Percentiles rank a stretch among this genome's conserved stretches.
Conservation (phyloP, 805 yeast species). For the Saccharomyces paradoxus region DNA sequence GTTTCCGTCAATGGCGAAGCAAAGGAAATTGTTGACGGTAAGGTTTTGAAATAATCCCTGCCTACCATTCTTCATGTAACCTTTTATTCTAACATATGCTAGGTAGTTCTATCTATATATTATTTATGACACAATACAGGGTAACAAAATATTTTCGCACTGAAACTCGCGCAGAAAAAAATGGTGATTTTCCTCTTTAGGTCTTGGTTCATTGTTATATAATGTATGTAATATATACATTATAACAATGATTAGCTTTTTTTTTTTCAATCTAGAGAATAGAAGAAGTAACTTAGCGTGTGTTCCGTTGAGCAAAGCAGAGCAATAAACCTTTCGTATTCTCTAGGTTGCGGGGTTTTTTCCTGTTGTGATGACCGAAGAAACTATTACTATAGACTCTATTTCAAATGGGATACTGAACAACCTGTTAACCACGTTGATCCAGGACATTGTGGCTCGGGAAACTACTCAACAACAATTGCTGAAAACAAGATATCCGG, state of each 20-base stretch:
- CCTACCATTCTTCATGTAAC: background rate
- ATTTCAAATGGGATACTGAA: conserved; percentile 19
- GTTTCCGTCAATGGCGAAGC: conserved; percentile 67
- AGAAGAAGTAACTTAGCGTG: background rate
- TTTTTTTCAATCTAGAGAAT: background rate
- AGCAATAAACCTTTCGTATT: background rate
- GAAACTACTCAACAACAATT: conserved; percentile 20
- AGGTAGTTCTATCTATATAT: background rate
- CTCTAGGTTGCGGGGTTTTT: background rate
- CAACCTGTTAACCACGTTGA: conserved; percentile 22
- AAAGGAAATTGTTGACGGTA: conserved; percentile 92
- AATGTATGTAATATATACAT: background rate
- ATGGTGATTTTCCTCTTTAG: background rate
- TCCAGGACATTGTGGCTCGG: conserved; percentile 28
- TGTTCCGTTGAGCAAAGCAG: background rate
- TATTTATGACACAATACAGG: background rate
- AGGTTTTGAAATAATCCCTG: conserved; percentile 78
- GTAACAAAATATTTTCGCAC: background rate
- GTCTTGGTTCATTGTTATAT: background rate
- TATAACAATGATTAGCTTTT: background rate
- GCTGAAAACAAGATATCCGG: conserved; percentile 18
- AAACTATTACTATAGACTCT: conserved; percentile 16
- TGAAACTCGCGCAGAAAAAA: background rate
- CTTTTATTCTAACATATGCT: background rate
- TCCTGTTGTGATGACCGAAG: conserved; percentile 5